Conservation (phyloP, 345 rosid species). For the Citrus australasica region DNA sequence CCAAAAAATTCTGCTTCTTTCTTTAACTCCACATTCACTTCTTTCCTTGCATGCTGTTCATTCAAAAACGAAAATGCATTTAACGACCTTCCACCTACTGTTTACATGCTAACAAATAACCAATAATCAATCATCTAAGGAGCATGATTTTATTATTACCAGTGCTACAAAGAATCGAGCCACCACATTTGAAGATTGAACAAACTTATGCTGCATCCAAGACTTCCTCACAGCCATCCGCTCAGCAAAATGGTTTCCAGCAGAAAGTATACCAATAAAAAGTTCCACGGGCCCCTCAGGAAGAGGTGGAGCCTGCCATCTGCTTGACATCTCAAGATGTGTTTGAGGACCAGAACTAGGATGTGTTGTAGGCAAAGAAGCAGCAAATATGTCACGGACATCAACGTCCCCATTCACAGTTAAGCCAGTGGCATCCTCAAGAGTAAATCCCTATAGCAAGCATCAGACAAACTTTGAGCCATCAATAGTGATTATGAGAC, state of each 20-base stretch:
- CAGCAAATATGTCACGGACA: constrained; percentile 76
- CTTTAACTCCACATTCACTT: constrained; percentile 84
- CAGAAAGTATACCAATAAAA: constrained; percentile 87
- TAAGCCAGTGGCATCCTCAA: constrained; percentile 97
- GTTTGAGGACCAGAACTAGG: constrained; percentile 85
- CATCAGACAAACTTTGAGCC: constrained; percentile 17
- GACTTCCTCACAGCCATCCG: constrained; percentile 96
- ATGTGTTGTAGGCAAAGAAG: constrained; percentile 77
- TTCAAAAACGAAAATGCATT: constrained; percentile 6
- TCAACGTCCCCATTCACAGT: constrained; percentile 74
- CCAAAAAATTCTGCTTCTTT: constrained; percentile 95
- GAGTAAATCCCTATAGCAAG: constrained; percentile 71
- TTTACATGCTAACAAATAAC: not conserved
- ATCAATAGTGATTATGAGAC: constrained; percentile 10
- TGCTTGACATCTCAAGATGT: constrained; percentile 70
- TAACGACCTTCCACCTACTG: constrained; percentile 6
- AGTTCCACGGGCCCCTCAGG: constrained; percentile 58
- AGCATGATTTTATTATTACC: constrained; percentile 38
- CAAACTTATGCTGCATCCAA: constrained; percentile 89
- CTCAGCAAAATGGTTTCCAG: constrained; percentile 92
- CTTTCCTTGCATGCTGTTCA: constrained; percentile 77
- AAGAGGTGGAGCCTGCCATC: constrained; percentile 80
- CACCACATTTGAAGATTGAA: constrained; percentile 76
- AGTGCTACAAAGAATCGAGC: constrained; percentile 94
- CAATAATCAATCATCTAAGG: not conserved